These are phyloP conservation scores for Dalbergia cochinchinensis DNA, from an alignment of 306 rosid species.

Conservation along the genomic window DNA sequence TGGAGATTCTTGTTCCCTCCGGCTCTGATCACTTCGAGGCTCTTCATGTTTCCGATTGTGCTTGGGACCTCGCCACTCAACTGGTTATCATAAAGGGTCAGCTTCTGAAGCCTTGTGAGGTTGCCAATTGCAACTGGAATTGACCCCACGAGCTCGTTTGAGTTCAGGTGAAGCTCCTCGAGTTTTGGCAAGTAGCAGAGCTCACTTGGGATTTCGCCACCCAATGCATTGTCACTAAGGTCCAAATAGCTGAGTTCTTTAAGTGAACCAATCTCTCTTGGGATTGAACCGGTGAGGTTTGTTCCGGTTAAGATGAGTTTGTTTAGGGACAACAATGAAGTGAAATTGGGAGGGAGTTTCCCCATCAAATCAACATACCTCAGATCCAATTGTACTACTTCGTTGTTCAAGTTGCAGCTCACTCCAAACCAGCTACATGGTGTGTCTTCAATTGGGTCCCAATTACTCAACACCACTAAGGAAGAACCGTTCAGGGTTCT, in stretches of 20 bases:
- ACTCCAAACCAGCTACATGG: slow-evolving; percentile 93
- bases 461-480: slow-evolving; percentile 52
- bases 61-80: slow-evolving; percentile 71
- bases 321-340: slow-evolving; percentile 65
- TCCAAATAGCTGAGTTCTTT: slow-evolving; percentile 61
- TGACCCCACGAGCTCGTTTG: slow-evolving; percentile 71
- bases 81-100: slow-evolving; percentile 75
- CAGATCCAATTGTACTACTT: slow-evolving; percentile 69
- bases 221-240: slow-evolving; percentile 76
- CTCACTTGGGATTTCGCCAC: slow-evolving; percentile 77
- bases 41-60: slow-evolving; percentile 66
- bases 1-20: slow-evolving; percentile 90
- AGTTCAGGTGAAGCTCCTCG: slow-evolving; percentile 67
- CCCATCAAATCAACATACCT: slow-evolving; percentile 78
- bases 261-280: slow-evolving; percentile 63
- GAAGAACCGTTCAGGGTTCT: slow-evolving; percentile 76
- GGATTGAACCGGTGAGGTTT: slow-evolving; percentile 88
- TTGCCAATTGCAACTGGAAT: slow-evolving; percentile 76
- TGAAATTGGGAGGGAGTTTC: slow-evolving; percentile 63
- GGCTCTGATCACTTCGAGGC: slow-evolving; percentile 72
- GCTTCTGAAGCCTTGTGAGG: slow-evolving; percentile 59
- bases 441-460: slow-evolving; percentile 69
- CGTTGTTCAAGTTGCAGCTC: slow-evolving; percentile 63
- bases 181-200: slow-evolving; percentile 61
- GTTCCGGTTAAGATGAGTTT: slow-evolving; percentile 72